These are phyloP conservation scores for Diaporthe citrichinensis DNA, from an alignment of 2,329 filamentous ascomycete genomes.

Conservation along the genomic window DNA sequence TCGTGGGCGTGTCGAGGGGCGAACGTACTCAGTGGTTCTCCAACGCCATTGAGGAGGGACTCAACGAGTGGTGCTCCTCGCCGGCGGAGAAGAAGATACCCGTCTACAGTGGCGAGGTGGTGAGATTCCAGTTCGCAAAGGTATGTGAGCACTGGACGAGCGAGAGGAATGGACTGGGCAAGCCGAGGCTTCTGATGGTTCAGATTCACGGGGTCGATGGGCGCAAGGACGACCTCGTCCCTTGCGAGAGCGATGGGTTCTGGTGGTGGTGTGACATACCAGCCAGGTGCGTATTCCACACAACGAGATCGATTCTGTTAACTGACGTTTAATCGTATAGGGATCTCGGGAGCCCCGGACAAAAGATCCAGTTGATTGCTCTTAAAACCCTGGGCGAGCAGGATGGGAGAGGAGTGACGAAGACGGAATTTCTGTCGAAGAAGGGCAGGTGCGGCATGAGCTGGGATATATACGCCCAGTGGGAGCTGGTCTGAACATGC, in stretches of 20 bases:
- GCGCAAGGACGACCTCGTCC: conserved; percentile 75
- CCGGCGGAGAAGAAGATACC: conserved; percentile 73
- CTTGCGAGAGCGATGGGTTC: conserved; percentile 82
- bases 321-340: conserved; percentile 41
- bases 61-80: conserved; percentile 71
- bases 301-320: not conserved
- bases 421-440: conserved; percentile 60
- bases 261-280: conserved; percentile 87
- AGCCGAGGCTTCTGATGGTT: conserved; percentile 80
- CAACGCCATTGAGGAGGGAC: conserved; percentile 63
- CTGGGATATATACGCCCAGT: conserved; percentile 61
- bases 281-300: conserved; percentile 50
- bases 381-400: conserved; percentile 64
- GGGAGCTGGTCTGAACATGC: conserved; percentile 61
- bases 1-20: conserved; percentile 69
- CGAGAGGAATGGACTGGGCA: conserved; percentile 75
- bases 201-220: conserved; percentile 77
- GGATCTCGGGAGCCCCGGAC: conserved; percentile 77
- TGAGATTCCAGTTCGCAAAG: conserved; percentile 86
- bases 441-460: conserved; percentile 60
- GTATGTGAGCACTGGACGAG: conserved; percentile 87
- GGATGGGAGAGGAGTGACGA: conserved; percentile 64
- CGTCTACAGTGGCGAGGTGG: conserved; percentile 65
- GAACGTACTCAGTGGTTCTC: conserved; percentile 64
- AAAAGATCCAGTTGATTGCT: conserved; percentile 75